Percentiles rank a stretch among this genome's conserved stretches.
Conservation (phyloP, 768 basidiomycete species). For the Amanita fuliginea region DNA sequence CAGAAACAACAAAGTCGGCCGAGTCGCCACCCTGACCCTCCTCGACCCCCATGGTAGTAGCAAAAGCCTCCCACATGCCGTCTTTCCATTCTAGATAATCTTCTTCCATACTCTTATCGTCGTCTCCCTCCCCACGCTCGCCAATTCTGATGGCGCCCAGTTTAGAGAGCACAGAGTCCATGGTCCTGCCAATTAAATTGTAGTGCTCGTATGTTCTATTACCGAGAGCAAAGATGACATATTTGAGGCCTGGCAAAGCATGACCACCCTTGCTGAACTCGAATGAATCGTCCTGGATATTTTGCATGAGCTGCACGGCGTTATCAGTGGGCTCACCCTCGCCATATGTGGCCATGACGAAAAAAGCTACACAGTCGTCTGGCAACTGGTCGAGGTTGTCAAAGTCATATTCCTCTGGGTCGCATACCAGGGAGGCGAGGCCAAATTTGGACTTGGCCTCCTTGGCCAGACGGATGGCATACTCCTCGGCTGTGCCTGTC, state of each 20-base stretch:
- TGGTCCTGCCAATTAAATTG: constrained; percentile 75
- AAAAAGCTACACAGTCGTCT: constrained; percentile 80
- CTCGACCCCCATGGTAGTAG: constrained; percentile 76
- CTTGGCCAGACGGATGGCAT: constrained; percentile 94
- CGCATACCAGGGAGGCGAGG: constrained; percentile 90
- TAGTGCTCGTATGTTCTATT: constrained; percentile 96
- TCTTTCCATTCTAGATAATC: constrained; percentile 99
- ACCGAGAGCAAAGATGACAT: constrained; percentile 89
- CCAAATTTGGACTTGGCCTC: constrained; percentile 97
- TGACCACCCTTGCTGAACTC: constrained; percentile 76
- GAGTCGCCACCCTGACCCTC: constrained; percentile 95
- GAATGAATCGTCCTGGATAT: constrained; percentile 77
- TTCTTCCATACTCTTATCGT: constrained; percentile 99
- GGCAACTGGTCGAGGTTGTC: constrained; percentile 90
- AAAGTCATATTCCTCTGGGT: constrained; percentile 98
- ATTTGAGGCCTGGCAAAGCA: constrained; percentile 76
- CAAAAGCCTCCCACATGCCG: constrained; percentile 87
- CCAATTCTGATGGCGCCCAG: constrained; percentile 84
- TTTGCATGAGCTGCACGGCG: constrained; percentile 89
- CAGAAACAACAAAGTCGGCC: constrained; percentile 87
- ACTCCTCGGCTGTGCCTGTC: constrained; percentile 97
- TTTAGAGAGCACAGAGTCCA: constrained; percentile 62
- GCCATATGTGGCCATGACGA: constrained; percentile 97
- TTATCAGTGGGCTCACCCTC: constrained; percentile 99
- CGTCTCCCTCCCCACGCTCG: constrained; percentile 90